These are phyloP conservation scores for Melaleuca alternifolia DNA, from an alignment of 345 rosid genomes.

Conservation along the genomic window DNA sequence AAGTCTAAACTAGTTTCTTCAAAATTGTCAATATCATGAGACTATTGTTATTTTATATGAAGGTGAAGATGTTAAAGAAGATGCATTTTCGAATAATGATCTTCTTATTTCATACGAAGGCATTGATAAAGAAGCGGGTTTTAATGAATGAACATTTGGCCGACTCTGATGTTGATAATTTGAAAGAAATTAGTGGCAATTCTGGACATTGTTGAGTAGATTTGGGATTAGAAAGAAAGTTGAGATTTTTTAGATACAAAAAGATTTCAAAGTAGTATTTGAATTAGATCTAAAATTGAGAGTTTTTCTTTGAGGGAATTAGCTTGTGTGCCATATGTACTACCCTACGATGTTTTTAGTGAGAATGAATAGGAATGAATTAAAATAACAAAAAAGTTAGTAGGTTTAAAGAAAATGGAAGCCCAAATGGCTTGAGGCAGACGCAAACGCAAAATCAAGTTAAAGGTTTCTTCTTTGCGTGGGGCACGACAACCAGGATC, in stretches of 20 bases:
- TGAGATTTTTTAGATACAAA: too few species aligned
- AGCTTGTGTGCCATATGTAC: neutral
- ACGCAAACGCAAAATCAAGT: neutral
- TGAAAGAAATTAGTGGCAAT: neutral
- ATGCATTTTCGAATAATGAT: rapidly evolving
- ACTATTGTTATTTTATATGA: neutral
- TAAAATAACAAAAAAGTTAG: neutral
- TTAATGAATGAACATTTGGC: too few species aligned
- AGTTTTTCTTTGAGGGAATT: neutral
- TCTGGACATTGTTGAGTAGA: rapidly evolving
- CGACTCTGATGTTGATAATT: neutral
- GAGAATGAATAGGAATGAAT: neutral
- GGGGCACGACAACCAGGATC: neutral
- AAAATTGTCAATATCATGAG: neutral
- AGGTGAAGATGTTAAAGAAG: neutral
- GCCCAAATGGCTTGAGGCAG: neutral
- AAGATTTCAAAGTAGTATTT: neutral
- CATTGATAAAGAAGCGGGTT: too few species aligned
- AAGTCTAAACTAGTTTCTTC: too few species aligned
- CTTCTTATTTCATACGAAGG: neutral
- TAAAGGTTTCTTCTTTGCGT: neutral
- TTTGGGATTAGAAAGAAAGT: neutral
- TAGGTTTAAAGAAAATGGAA: neutral
- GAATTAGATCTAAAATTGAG: neutral
- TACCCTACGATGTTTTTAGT: neutral